phyloP scores from a whole-genome alignment of 1,139 yeast species.

The Lipomyces yarrowii region DNA sequence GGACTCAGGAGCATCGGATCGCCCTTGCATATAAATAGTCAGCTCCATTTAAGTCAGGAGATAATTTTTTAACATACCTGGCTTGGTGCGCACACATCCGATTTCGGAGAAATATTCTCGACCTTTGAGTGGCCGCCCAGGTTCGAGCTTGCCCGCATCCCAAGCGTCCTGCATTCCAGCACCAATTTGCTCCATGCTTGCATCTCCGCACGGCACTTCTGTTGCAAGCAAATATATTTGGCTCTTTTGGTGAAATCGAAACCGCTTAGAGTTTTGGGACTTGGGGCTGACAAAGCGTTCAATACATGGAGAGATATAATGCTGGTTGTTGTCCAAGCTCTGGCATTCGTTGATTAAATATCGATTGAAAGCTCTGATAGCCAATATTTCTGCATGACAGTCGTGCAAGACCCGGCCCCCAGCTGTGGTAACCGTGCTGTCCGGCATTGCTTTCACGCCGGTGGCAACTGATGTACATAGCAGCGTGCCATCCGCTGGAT shows the following conservation, averaged over 20 bases:
- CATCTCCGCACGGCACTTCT: constrained; percentile 93
- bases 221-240: constrained; percentile 64
- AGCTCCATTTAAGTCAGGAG: neutral
- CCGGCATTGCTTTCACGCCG: constrained; percentile 81
- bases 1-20: constrained; percentile 70
- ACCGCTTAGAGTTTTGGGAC: neutral
- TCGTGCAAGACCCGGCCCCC: constrained; percentile 75
- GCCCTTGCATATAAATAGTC: constrained; percentile 24
- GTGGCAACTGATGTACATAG: constrained; percentile 49
- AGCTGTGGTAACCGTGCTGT: constrained; percentile 42
- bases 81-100: constrained; percentile 84
- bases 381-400: constrained; percentile 83
- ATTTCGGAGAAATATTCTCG: constrained; percentile 57
- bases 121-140: constrained; percentile 55
- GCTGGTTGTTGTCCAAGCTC: constrained; percentile 2
- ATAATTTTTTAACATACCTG: constrained; percentile 53
- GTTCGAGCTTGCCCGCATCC: constrained; percentile 37
- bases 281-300: neutral
- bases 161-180: constrained; percentile 36
- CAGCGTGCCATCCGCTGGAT: constrained; percentile 10
- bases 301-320: constrained; percentile 9
- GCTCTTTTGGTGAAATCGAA: constrained; percentile 6
- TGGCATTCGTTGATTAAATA: constrained; percentile 45
- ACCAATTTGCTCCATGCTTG: constrained; percentile 58
- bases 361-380: constrained; percentile 67